phyloP scores from a whole-genome alignment of 768 basidiomycete species.

The Fistulinella prunicolor region DNA sequence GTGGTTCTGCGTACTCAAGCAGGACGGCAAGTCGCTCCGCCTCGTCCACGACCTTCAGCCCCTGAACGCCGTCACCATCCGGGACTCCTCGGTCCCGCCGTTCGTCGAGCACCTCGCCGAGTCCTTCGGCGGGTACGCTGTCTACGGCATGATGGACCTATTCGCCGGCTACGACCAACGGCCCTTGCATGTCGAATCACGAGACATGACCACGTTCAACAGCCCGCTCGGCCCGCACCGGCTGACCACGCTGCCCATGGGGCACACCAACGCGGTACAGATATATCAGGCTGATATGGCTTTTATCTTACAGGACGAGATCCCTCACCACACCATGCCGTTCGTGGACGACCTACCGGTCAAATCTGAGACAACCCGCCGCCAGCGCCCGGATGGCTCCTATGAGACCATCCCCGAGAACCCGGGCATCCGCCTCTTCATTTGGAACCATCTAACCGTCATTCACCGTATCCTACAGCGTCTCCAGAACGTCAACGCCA shows the following conservation, averaged over 20 bases:
- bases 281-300: not conserved
- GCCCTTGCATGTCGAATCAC: fast-evolving
- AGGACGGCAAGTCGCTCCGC: not conserved
- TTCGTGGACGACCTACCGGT: not conserved
- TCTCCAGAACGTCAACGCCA: conserved; percentile 36
- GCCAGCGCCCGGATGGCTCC: conserved; percentile 24
- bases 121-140: not conserved
- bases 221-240: no score
- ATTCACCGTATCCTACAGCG: conserved; percentile 37
- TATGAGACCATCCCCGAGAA: conserved; percentile 39
- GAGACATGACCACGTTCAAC: no score
- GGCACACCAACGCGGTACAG: not conserved
- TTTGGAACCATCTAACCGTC: conserved; percentile 38
- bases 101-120: not conserved
- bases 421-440: conserved; percentile 33
- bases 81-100: fast-evolving
- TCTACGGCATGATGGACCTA: conserved; percentile 1
- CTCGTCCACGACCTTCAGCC: conserved; percentile 2
- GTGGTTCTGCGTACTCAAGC: conserved; percentile 5
- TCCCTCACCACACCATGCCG: not conserved
- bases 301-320: not conserved
- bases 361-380: conserved; percentile 11
- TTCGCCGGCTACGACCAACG: not conserved
- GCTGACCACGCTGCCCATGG: no score
- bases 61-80: not conserved